These are phyloP conservation scores for Penicillium ucsense DNA, from an alignment of 495 filamentous ascomycete species.

Conservation along the genomic window DNA sequence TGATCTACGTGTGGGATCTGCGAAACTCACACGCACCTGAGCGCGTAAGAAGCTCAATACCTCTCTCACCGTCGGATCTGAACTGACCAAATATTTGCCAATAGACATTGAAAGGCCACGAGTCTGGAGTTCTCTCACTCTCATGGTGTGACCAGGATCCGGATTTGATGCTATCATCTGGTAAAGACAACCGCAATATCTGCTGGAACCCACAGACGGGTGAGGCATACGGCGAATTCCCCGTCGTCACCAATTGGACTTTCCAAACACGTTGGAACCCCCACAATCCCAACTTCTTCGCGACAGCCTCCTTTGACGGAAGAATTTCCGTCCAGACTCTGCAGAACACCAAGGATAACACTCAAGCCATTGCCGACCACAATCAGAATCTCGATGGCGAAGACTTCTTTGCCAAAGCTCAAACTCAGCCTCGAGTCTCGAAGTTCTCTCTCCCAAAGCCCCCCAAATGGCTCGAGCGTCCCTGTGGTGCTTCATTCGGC, in stretches of 20 bases:
- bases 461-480: constrained; percentile 82
- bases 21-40: constrained; percentile 94
- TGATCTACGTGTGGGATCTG: constrained; percentile 89
- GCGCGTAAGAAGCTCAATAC: constrained; percentile 34
- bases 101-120: constrained; percentile 73
- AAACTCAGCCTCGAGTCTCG: constrained; percentile 79
- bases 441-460: constrained; percentile 79
- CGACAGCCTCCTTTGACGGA: constrained; percentile 93
- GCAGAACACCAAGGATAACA: constrained; percentile 65
- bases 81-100: constrained; percentile 2
- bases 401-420: constrained; percentile 93
- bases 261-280: constrained; percentile 95
- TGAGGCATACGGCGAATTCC: constrained; percentile 80
- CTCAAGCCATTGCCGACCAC: constrained; percentile 44
- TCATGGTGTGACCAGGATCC: constrained; percentile 94
- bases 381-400: constrained; percentile 74
- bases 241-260: constrained; percentile 96
- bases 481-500: constrained; percentile 82
- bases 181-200: constrained; percentile 92
- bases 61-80: neutral
- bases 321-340: constrained; percentile 87
- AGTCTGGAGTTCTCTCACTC: constrained; percentile 84
- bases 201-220: constrained; percentile 95
- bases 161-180: constrained; percentile 84
- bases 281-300: constrained; percentile 78